Base-by-base conservation (phyloP, 495 filamentous ascomycete genomes). In the Aspergillus carlsbadensis region DNA sequence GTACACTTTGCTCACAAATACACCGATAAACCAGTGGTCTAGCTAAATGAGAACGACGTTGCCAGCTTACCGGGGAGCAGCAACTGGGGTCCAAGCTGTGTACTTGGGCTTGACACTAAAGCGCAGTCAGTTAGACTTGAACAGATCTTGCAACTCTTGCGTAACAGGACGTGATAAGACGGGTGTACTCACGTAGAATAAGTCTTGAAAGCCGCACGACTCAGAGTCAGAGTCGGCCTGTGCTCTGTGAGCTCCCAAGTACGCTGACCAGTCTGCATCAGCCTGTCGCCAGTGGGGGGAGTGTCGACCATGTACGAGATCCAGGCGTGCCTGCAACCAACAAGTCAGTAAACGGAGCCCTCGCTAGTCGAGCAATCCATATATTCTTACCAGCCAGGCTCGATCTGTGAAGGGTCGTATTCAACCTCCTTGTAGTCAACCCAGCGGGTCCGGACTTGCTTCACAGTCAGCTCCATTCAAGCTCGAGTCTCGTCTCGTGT, bases 371-470 rank as follows among this genome's bases (percentile, higher is more conserved):
- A 13, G 13, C 14, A 8, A 45, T 5, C 10, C 6, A 20, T 7
- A 1, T 15, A 57, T 42, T 10, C 77, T 71, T 77, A 88, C 87
- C 94, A 98, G 76, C 92, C 90, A 17, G 95, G 95, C 74, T 98
- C 95, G 67, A 97, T 87, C 41, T 98, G 92, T 54, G 83, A 92
- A 81, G 94, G 77, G 62, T 96, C 90, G 65, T 78, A 93, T 80
- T 96, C 91, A 58, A 87, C 77, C 65, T 87, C 80, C 77, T 89
- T 91, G 81, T 92, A 98, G 74, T 98, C 94, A 45, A 98, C 89
- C 94, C 95, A 98, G 81, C 95, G 85, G 64, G 94, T 98, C 54
- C 95, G 87, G 64, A 98, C 92, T 98, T 47, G 59, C 24, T 35
- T 43, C 24, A 49, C 29, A 15, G 53, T 54, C 26, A 59, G 49